Evolutionary conservation across 2,329 filamentous ascomycete genomes (phyloP), one percentile per base, ranked within the genome.

Genomic region (Xylaria sp.): DNA sequence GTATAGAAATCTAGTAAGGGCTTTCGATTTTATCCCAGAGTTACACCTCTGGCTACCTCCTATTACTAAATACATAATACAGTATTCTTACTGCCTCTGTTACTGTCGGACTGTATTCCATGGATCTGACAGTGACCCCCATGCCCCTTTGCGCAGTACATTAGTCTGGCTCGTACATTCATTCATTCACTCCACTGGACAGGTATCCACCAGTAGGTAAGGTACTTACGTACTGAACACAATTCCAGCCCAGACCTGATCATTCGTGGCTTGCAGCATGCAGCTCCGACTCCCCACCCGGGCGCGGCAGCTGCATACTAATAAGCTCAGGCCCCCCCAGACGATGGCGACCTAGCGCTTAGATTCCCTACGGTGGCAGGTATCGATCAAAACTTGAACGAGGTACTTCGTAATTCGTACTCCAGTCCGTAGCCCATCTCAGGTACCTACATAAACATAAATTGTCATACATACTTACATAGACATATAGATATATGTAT

Each of bases 301-400:
- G 73, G 71, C 74, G 71, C 70, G 61, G 69, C 63, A 68, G 70
- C 69, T 74, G 74, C 72, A 75, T 73, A 74, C 74, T 72, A 75
- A 74, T 72, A 75, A 72, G 65, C 68, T 69, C 66, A 59, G 63
- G 70, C 66, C 51, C 48, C 72, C 74, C 72, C 63, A 55, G 50
- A 40, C 55, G 37, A 66, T 27, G 25, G 44, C 62, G 35, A 66
- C 27, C 25, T 53, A 32, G 25, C 59, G 62, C 63, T 64, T 44
- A 55, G n/a, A 62, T 63, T 51, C 29, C 54, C 53, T 23, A 51
- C 6, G 25, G 40, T 59, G 42, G 47, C 71, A 68, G 62, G 71
- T 71, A 68, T 47, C 44, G 44, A 71, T 40, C 44, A 50, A 54
- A 63, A 42, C 35, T n/a, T n/a, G n/a, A n/a, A n/a, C 21, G 59